Evolutionary conservation across 495 filamentous ascomycete species (phyloP), one percentile per base, ranked within the genome.

Genomic region (Hypoxylon lienhwacheense): DNA sequence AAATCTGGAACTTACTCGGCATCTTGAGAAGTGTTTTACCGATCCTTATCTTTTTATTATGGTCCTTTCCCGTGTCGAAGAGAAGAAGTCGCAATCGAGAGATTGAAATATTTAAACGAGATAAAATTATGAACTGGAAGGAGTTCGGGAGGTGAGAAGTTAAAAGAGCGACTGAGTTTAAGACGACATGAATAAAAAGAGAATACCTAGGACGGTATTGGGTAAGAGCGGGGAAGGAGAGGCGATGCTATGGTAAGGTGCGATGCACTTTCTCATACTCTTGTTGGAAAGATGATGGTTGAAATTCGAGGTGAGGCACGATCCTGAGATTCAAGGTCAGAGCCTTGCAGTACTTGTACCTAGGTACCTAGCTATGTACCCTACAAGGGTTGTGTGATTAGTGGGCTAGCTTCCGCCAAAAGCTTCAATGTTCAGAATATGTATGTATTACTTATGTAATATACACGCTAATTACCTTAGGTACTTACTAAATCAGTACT

Each of bases 1-100:
- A 47, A 21, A 54, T 33, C 28, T 17, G 0, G 2, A 28, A 68
- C 57, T 68, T 66, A 65, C 62, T 67, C 57, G 66, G 69, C 69
- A 71, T 71, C 47, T 54, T 66, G 63, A 32, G 32, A 14, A 32
- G 4, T 12, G 16, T 16, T 41, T 15, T 15, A 20, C n/a, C n/a
- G n/a, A n/a, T n/a, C n/a, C n/a, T n/a, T 20, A 19, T 37, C 34
- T 7, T 4, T 21, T 20, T 37, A 20, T n/a, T 37, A 37, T 37
- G 35, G 21, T n/a, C n/a, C n/a, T n/a, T n/a, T n/a, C n/a, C n/a
- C n/a, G n/a, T n/a, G n/a, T n/a, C n/a, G n/a, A n/a, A n/a, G n/a
- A n/a, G n/a, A n/a, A n/a, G n/a, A n/a, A n/a, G n/a, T n/a, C n/a
- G n/a, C n/a, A n/a, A n/a, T n/a, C n/a, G n/a, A 33, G 16, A 32